These are phyloP conservation scores for Oldenlandia corymbosa DNA, from an alignment of 257 asterid genomes.

Conservation along the genomic window DNA sequence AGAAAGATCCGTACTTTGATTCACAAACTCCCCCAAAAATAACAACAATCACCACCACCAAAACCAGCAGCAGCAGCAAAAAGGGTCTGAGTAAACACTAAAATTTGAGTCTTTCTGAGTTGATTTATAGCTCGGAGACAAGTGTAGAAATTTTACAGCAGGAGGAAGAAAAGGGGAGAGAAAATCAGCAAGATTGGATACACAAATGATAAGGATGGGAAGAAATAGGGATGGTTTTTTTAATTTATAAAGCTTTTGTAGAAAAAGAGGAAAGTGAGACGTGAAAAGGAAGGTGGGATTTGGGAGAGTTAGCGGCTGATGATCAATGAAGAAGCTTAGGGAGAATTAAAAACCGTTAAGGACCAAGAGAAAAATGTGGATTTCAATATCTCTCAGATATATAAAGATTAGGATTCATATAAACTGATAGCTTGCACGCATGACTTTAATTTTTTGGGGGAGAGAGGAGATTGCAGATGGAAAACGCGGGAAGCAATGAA, in stretches of 20 bases:
- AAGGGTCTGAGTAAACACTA: constrained; percentile 1
- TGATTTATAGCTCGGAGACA: background rate
- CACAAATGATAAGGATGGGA: background rate
- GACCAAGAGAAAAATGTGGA: constrained; percentile 27
- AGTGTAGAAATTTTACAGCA: background rate
- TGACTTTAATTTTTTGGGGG: constrained; percentile 37
- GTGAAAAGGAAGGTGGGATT: constrained; percentile 18
- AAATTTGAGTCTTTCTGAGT: background rate
- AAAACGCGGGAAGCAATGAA: constrained; percentile 80
- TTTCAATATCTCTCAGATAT: background rate
- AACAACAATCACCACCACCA: no score
- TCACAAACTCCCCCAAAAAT: constrained; percentile 15
- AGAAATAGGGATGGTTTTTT: background rate
- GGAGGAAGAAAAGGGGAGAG: background rate
- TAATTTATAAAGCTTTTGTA: constrained; percentile 9
- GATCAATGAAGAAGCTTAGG: constrained; percentile 53
- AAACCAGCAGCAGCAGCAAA: constrained; percentile 21
- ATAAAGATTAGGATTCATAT: constrained; percentile 15
- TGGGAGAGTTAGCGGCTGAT: constrained; percentile 28
- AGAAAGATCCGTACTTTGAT: constrained; percentile 18
- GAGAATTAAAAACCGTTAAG: constrained; percentile 47
- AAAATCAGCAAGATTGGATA: background rate
- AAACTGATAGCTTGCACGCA: constrained; percentile 90
- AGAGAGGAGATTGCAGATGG: constrained; percentile 33
- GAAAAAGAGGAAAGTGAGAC: constrained; percentile 26